Percentiles rank a stretch among this genome's conserved stretches.
Conservation (phyloP, 1,284 basidiomycete species). For the Ustanciosporium gigantosporum region DNA sequence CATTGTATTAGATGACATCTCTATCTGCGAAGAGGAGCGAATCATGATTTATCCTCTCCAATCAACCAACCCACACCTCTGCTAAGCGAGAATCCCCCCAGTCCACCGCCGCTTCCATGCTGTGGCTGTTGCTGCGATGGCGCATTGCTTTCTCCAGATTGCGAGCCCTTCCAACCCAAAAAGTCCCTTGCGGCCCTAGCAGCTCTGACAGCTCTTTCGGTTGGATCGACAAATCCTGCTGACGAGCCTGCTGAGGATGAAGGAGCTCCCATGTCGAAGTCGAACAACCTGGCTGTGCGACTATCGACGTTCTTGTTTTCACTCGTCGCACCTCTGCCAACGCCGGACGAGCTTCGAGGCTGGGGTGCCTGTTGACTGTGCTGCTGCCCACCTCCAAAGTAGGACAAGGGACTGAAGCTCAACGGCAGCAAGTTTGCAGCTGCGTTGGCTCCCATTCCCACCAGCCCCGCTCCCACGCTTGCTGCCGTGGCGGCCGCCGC, state of each 20-base stretch:
- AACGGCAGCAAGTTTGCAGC: constrained; percentile 28
- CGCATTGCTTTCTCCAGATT: not conserved
- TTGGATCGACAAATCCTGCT: constrained; percentile 6
- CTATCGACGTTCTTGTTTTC: constrained; percentile 3
- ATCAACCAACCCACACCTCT: constrained; percentile 36
- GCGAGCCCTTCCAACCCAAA: constrained; percentile 30
- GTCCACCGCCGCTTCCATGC: not conserved
- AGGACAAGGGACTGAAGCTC: constrained; percentile 11
- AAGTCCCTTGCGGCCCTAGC: constrained; percentile 38
- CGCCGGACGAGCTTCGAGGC: not conserved
- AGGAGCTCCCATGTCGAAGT: constrained; percentile 9
- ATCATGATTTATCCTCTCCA: constrained; percentile 19
- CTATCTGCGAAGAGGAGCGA: too few species aligned
- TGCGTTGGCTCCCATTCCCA: constrained; percentile 5
- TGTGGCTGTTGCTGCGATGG: not conserved
- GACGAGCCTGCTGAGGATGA: constrained; percentile 1
- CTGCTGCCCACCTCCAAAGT: constrained; percentile 6
- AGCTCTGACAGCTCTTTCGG: constrained; percentile 28
- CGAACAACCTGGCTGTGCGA: constrained; percentile 28
- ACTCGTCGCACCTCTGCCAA: not conserved
- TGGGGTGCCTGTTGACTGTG: not conserved
- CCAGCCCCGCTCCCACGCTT: constrained; percentile 9
- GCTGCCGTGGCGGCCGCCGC: not conserved
- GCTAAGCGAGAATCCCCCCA: constrained; percentile 28
- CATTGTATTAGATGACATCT: too few species aligned